A percentile compares a stretch with the other conserved stretches of the same genome.
These are phyloP conservation scores for Xanthoconium purpureum DNA, from an alignment of 768 basidiomycete species.

Conservation along the genomic window DNA sequence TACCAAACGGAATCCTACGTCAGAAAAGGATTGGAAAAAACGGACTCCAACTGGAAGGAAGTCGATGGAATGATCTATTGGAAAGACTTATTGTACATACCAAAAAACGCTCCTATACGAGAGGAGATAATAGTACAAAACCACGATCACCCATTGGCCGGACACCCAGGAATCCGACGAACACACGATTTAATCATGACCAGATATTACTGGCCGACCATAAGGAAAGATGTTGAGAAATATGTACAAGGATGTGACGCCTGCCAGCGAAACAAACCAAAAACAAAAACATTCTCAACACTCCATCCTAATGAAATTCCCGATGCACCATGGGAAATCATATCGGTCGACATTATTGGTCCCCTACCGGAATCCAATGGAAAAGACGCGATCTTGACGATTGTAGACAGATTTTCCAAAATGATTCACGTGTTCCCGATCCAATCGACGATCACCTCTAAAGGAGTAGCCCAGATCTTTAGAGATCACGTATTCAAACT, in stretches of 20 bases:
- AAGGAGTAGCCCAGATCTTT: slow-evolving; percentile 17
- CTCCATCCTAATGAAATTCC: neutral
- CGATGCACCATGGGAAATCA: neutral
- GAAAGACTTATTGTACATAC: no score
- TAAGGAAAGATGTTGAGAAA: neutral
- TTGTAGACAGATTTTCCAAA: slow-evolving; percentile 14
- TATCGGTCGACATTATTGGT: neutral
- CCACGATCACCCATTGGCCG: no score
- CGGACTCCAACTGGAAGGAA: no score
- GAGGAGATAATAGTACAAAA: no score
- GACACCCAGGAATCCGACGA: no score
- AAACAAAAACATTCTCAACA: neutral
- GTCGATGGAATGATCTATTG: no score
- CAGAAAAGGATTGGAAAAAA: no score
- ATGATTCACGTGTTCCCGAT: slow-evolving; percentile 16
- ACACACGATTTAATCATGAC: neutral
- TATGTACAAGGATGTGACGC: neutral
- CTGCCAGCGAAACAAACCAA: neutral
- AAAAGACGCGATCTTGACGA: slow-evolving; percentile 7
- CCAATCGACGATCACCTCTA: neutral
- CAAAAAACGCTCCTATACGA: no score
- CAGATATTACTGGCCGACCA: neutral
- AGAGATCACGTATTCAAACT: neutral
- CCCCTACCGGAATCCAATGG: slow-evolving; percentile 6
- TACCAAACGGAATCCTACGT: no score